These are phyloP conservation scores for Rhinocladiella similis DNA, from an alignment of 2,329 filamentous ascomycete species.

Conservation along the genomic window DNA sequence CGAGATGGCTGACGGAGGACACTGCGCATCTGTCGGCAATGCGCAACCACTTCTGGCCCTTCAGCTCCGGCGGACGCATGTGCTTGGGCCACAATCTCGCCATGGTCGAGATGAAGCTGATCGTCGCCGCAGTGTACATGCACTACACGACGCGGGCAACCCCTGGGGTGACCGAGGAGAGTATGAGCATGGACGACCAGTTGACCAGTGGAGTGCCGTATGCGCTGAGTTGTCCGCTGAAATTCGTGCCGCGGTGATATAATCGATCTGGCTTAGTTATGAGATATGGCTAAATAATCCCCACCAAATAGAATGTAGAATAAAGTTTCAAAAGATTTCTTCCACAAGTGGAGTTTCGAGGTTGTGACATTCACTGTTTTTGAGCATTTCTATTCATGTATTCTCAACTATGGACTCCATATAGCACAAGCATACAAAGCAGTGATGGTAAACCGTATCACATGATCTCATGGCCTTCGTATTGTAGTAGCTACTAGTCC, in stretches of 20 bases:
- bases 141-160: constrained; percentile 55
- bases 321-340: background rate
- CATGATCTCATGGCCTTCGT: too few relatives aligned
- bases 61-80: constrained; percentile 51
- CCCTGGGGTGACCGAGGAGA: constrained; percentile 10
- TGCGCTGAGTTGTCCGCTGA: constrained; percentile 15
- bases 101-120: constrained; percentile 67
- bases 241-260: constrained; percentile 9
- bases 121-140: constrained; percentile 68
- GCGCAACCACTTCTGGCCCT: constrained; percentile 51
- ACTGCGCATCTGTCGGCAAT: constrained; percentile 44
- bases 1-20: constrained; percentile 49
- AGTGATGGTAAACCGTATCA: too few relatives aligned
- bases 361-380: too few relatives aligned
- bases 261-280: background rate
- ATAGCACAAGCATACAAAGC: too few relatives aligned
- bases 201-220: constrained; percentile 16
- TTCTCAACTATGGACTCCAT: too few relatives aligned
- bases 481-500: too few relatives aligned
- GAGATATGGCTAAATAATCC: too few relatives aligned
- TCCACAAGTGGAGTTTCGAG: background rate
- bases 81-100: constrained; percentile 52
- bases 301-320: too few relatives aligned
- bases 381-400: too few relatives aligned
- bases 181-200: constrained; percentile 19